A percentile compares a stretch with the other conserved stretches of the same genome.
Conservation (phyloP, 768 basidiomycete species). For the Daedalea quercina region DNA sequence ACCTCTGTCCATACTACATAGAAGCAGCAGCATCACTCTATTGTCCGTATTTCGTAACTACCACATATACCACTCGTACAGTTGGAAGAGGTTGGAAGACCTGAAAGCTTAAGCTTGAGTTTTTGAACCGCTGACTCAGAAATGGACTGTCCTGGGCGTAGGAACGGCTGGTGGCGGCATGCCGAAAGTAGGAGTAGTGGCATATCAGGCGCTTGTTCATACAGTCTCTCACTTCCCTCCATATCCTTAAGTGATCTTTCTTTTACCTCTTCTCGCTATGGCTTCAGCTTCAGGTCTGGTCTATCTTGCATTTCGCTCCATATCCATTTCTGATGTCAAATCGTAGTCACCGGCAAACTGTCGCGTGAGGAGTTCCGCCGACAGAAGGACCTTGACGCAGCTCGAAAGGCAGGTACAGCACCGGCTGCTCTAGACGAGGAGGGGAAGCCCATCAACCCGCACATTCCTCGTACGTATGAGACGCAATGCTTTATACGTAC, state of each 20-base stretch:
- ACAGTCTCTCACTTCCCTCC: not conserved
- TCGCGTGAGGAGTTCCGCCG: constrained; percentile 92
- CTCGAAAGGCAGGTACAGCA: constrained; percentile 96
- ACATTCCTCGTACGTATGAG: constrained; percentile 84
- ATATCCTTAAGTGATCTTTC: constrained; percentile 1
- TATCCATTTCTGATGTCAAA: not conserved
- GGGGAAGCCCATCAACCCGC: constrained; percentile 94
- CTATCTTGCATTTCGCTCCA: not conserved
- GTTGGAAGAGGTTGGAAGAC: too few relatives aligned
- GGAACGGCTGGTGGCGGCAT: not conserved
- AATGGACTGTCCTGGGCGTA: too few relatives aligned
- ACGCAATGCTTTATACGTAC: too few relatives aligned
- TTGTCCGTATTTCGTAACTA: too few relatives aligned
- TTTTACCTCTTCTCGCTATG: constrained; percentile 5
- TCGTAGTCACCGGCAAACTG: constrained; percentile 63
- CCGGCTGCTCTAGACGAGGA: constrained; percentile 94
- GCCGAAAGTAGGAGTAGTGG: not conserved
- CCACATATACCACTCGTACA: too few relatives aligned
- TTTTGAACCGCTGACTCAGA: too few relatives aligned
- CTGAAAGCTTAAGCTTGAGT: too few relatives aligned
- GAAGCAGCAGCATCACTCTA: too few relatives aligned
- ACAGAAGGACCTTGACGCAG: constrained; percentile 96
- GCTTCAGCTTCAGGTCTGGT: constrained; percentile 14
- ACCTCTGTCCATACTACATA: too few relatives aligned
- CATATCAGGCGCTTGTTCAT: not conserved